Evolutionary conservation across 2,329 filamentous ascomycete species (phyloP), one percentile per base, ranked within the genome.

Genomic region (Botryotinia convoluta): DNA sequence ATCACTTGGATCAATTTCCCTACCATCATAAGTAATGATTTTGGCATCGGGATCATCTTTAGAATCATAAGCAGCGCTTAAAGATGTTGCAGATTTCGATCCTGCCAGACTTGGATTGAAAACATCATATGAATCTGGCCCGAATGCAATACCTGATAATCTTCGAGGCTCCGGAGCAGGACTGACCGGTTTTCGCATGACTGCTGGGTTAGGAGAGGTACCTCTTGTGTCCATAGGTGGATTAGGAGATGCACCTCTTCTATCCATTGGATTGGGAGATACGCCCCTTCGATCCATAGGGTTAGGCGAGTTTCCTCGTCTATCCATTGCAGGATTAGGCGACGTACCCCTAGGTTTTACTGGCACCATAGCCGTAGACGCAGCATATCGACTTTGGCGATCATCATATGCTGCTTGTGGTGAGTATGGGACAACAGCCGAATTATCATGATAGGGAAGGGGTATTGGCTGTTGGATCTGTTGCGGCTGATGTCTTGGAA

Each of bases 1-100:
- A 81, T 95, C 93, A 0, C 92, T 93, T 1, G 93, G 93, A 79
- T 95, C 93, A 72, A 95, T 87, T 78, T 94, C 91, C 72, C 91
- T 87, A 10, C 93, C 93, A 79, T 94, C 92, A 75, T 92, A 87
- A 1, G 89, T 92, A 71, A 94, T 90, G 74, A 95, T 93, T 79
- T 93, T 93, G 14, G 89, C 90, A 69, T 87, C 86, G 0, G 85
- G 83, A 71, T 90, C 88, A 14, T 78, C 74, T 29, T 77, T 77
- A 10, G 75, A 73, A 35, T 80, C 77, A 72, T 81, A 81, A 63
- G 74, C 77, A 32, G 77, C 77, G 44, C 78, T 79, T 14, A 80
- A 44, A 61, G 78, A 78, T 44, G 74, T 72, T 16, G 77, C 75
- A 42, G 79, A 77, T n/a, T 72, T 69, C 42, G 84, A 82, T 26